Conservation (phyloP, 139 green algal species). For the Chlorella vulgaris region DNA sequence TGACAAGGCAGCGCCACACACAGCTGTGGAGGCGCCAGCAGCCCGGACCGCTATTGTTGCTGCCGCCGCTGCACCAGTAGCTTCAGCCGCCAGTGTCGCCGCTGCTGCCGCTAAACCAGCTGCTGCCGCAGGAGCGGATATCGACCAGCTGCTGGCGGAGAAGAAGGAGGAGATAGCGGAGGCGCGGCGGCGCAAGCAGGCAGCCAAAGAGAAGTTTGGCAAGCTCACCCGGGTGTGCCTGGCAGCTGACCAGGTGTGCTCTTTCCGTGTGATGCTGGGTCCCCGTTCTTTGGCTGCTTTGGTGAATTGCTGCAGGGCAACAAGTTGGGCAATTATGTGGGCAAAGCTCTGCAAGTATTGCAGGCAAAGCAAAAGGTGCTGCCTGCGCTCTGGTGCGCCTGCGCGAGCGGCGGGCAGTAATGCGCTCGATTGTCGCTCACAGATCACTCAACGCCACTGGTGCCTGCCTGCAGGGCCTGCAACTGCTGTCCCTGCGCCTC, state of each 20-base stretch:
- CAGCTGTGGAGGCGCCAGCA: background rate
- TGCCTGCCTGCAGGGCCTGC: slow-evolving; percentile 19
- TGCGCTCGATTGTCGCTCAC: too few species aligned
- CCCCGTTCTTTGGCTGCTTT: too few species aligned
- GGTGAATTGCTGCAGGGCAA: too few species aligned
- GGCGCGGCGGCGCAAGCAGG: slow-evolving; percentile 34
- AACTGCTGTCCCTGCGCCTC: slow-evolving; percentile 37
- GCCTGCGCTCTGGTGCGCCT: too few species aligned
- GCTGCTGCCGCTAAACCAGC: background rate
- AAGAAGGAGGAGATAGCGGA: slow-evolving; percentile 36
- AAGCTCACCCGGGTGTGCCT: slow-evolving; percentile 72
- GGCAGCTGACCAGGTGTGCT: slow-evolving; percentile 58
- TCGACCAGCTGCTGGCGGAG: background rate
- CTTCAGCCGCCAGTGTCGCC: background rate
- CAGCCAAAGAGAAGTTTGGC: slow-evolving; percentile 61
- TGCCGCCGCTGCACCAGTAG: background rate
- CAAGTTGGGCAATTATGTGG: too few species aligned
- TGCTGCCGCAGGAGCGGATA: background rate
- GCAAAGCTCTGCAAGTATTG: too few species aligned
- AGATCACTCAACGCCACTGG: background rate
- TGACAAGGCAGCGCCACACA: background rate
- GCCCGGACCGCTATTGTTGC: background rate
- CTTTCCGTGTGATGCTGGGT: background rate
- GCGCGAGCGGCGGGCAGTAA: too few species aligned
- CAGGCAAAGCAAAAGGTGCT: too few species aligned